These are phyloP conservation scores for Teunomyces panamensis DNA, from an alignment of 805 yeast species.

Conservation along the genomic window DNA sequence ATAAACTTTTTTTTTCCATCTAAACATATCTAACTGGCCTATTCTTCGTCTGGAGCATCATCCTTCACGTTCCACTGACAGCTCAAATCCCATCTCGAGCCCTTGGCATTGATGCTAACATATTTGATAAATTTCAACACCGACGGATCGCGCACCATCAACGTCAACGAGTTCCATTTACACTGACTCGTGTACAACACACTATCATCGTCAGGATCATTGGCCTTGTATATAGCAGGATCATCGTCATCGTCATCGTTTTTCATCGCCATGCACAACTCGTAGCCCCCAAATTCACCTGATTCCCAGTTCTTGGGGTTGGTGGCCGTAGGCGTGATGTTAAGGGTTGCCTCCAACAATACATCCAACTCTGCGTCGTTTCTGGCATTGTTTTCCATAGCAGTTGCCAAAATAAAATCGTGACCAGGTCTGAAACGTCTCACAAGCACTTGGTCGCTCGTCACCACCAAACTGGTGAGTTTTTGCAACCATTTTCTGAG, in stretches of 20 bases:
- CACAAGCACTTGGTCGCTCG: constrained; percentile 65
- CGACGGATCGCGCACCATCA: constrained; percentile 79
- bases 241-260: constrained; percentile 57
- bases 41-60: constrained; percentile 39
- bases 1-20: not conserved
- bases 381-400: constrained; percentile 23
- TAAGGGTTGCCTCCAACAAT: constrained; percentile 74
- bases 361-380: constrained; percentile 37
- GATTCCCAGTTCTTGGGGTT: constrained; percentile 71
- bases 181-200: constrained; percentile 81
- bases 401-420: constrained; percentile 88
- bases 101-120: constrained; percentile 81
- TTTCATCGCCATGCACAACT: constrained; percentile 75
- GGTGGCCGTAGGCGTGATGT: constrained; percentile 65
- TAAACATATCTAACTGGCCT: constrained; percentile 15
- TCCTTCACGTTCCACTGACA: constrained; percentile 74
- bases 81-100: constrained; percentile 88
- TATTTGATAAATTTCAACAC: constrained; percentile 93
- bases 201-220: constrained; percentile 61
- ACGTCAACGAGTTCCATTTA: constrained; percentile 71
- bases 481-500: constrained; percentile 68
- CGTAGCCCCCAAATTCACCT: constrained; percentile 95
- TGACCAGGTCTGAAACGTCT: constrained; percentile 94
- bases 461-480: constrained; percentile 60
- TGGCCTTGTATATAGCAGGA: constrained; percentile 73